These are phyloP conservation scores for Metschnikowia chrysomelidarum DNA, from an alignment of 805 yeast genomes.

Conservation along the genomic window DNA sequence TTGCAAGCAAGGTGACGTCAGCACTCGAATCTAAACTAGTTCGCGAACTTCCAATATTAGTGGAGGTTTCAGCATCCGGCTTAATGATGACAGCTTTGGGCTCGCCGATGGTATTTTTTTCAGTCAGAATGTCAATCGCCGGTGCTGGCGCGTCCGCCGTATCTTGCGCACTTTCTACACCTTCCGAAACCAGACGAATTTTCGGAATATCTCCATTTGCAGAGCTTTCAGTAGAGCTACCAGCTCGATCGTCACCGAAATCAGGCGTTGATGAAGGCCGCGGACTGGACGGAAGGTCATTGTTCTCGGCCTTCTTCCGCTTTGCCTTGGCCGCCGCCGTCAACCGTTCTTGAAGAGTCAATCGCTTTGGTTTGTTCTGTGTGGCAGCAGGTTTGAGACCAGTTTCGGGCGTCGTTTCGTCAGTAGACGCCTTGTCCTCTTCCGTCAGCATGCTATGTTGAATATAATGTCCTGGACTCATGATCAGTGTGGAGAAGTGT, in stretches of 20 bases:
- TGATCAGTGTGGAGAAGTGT: too few species aligned
- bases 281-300: neutral
- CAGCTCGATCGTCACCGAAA: too few species aligned
- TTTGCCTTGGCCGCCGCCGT: constrained; percentile 72
- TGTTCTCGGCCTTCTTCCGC: constrained; percentile 21
- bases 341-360: constrained; percentile 80
- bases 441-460: constrained; percentile 9
- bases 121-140: too few species aligned
- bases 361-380: constrained; percentile 47
- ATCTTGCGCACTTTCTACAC: too few species aligned
- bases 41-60: too few species aligned
- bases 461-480: too few species aligned
- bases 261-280: neutral
- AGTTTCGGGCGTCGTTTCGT: constrained; percentile 5
- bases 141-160: neutral
- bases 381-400: neutral
- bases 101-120: too few species aligned
- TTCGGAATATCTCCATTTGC: neutral
- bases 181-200: too few species aligned
- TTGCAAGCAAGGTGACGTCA: too few species aligned
- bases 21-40: too few species aligned
- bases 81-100: too few species aligned
- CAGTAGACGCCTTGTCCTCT: constrained; percentile 1
- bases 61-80: too few species aligned
- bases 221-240: neutral